Base-by-base conservation (phyloP, 1,139 yeast species). In the Hyphopichia pseudoburtonii region DNA sequence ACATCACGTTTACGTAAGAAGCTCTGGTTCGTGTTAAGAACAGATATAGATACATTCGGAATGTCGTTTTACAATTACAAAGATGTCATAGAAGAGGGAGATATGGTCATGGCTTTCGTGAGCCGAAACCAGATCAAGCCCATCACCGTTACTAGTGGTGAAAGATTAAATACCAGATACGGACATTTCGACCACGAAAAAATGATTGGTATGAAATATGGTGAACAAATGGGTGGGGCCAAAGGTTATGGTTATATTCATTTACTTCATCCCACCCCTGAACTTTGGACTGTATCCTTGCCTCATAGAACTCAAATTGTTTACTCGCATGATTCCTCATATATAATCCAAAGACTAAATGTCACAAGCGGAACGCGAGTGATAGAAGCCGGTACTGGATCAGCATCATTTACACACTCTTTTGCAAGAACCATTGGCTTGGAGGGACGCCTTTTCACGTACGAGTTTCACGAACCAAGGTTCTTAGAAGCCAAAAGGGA, bases 271-370 rank as follows among this genome's bases (percentile, higher is more conserved):
- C 97, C 98, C 1, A 83, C 96, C 0, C 94, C 99, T 0, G 99
- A 94, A 61, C 66, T 92, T 26, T 94, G 99, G 99, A 86, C 97
- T 0, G 57, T 87, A 22, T 88, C 97, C 0, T 70, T 94, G 34
- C 97, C 98, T 1, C 99, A 94, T 58, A 75, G 99, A 59, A 94
- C 99, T 0, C 99, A 94, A 65, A 92, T 94, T 49, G 97, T 94
- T 1, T 94, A 94, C 57, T 86, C 97, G 0, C 96, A 96, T 7
- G 99, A 94, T 56, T 86, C 96, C 2, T 80, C 95, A 21, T 92
- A 88, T 54, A 89, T 94, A 40, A 76, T 86, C 46, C 96, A 90
- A 57, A 66, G 96, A 51, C 66, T 92, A 46, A 76, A 79, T 33
- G 82, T 94, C 36, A 66, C 78, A 10, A 79, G 86, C 16, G 94